Evolutionary conservation across 305 asterid species (phyloP), one percentile per base, ranked within the genome.

Genomic region (Plantago rigida): DNA sequence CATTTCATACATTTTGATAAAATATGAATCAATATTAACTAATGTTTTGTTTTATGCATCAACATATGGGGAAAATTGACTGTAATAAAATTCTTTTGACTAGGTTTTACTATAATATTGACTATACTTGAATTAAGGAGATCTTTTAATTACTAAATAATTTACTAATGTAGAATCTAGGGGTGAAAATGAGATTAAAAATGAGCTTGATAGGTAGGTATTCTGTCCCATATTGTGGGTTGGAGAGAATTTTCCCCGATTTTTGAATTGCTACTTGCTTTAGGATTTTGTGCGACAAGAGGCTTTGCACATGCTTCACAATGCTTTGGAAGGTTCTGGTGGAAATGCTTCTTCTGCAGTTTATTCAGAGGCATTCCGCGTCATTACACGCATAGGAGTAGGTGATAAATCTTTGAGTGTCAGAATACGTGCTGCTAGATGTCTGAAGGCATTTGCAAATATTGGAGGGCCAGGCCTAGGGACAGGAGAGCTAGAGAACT

Each of bases 221-320:
- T 22, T 22, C 2, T 22, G 26, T 1, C 26, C 26, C 26, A 22
- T 22, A 22, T 22, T 22, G 26, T 22, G 26, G 26, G 26, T 22
- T 22, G 26, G 26, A 22, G 26, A 22, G 26, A 22, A 22, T 22
- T 22, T 22, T 22, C 26, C 26, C 26, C 26, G 59, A 44, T 62
- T 67, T 56, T 66, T 71, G 74, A 73, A 69, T 59, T 29, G 41
- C 73, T 60, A 47, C 61, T 62, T 72, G 73, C 74, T 70, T 64
- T 79, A 92, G 99, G 97, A 89, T 67, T 89, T 83, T 79, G 99
- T 92, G 75, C 85, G 97, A 58, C 92, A 81, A 82, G 99, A 89
- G 78, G 96, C 96, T 72, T 65, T 92, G 69, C 87, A 84, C 80
- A 84, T 92, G 99, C 99, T 92, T 79, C 82, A 78, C 61, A 92